Base-by-base conservation (phyloP, 1,284 basidiomycete species). In the Papiliotrema terrestris region DNA sequence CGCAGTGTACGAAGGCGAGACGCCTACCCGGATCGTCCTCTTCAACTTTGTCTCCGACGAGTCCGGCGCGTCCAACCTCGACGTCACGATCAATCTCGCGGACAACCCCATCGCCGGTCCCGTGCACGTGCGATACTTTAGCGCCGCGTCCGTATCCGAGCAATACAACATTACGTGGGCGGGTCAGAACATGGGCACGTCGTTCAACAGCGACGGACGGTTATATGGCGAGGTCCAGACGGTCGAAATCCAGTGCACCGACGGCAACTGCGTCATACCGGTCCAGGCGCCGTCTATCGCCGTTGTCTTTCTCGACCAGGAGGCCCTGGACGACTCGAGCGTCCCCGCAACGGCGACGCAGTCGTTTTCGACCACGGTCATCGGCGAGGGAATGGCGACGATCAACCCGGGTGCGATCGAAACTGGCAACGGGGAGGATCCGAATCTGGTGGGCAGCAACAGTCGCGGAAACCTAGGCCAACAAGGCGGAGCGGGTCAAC, bases 91-190 rank as follows among this genome's bases (percentile, higher is more conserved):
- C 38, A 60, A 61, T 32, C 37, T 70, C 22, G 52, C 72, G 72
- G 41, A 77, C 69, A 39, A 74, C 73, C 66, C 22, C 66, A 51
- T 53, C 8, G 48, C 63, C 3, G 39, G 43, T 44, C 48, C 52
- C 14, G 62, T 63, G 2, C 51, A 56, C 2, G 67, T 61, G 13
- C 67, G 79, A 45, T 81, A 81, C 60, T 61, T 82, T 46, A 49
- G 67, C 17, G 78, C 80, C 4, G 47, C 65, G 0, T 68, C 79
- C 0, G 83, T 88, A 2, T 76, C 82, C 3, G 81, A 83, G 58
- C 87, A 86, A 66, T 79, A 78, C 59, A 85, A 87, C 70, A 83
- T 88, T 63, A 86, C 84, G 1, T 91, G 88, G 87, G 79, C 80
- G 6, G 82, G 82, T 45, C 76, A 91, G 82, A 88, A 86, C 0